These are phyloP conservation scores for Pulveroboletus sp. DNA, from an alignment of 768 basidiomycete genomes.

Conservation along the genomic window DNA sequence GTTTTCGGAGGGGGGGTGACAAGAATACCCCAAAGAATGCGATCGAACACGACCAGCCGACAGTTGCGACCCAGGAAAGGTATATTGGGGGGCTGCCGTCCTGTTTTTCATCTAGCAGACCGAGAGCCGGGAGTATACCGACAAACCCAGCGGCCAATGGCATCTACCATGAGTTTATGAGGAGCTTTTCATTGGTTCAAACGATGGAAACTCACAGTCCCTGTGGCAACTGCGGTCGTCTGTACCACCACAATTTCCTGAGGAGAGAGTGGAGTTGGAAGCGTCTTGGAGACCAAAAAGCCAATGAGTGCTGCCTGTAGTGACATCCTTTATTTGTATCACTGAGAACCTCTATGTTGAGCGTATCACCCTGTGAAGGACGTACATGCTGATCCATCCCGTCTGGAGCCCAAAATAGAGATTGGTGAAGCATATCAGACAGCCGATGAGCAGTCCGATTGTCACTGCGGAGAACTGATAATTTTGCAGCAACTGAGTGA, in stretches of 20 bases:
- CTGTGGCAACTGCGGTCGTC: conserved; percentile 93
- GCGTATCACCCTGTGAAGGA: not conserved
- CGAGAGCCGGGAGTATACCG: conserved; percentile 88
- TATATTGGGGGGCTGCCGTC: conserved; percentile 77
- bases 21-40: conserved; percentile 99
- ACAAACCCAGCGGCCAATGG: conserved; percentile 86
- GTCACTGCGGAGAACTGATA: conserved; percentile 52
- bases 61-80: conserved; percentile 66
- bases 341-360: not conserved
- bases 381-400: conserved; percentile 85
- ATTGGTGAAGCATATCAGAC: conserved; percentile 88
- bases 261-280: conserved; percentile 72
- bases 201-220: conserved; percentile 38
- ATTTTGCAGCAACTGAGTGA: not conserved
- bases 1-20: conserved; percentile 89
- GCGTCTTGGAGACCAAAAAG: conserved; percentile 73
- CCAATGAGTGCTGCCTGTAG: conserved; percentile 92
- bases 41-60: conserved; percentile 85
- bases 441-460: conserved; percentile 80
- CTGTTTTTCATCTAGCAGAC: conserved; percentile 62
- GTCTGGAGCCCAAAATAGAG: conserved; percentile 84
- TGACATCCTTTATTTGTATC: conserved; percentile 72
- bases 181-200: not conserved
- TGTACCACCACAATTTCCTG: conserved; percentile 94
- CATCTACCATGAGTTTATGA: conserved; percentile 42